A percentile compares a stretch with the other conserved stretches of the same genome.
Conservation (phyloP, 2,329 filamentous ascomycete genomes). For the Rhytidhysteron rufulum region DNA sequence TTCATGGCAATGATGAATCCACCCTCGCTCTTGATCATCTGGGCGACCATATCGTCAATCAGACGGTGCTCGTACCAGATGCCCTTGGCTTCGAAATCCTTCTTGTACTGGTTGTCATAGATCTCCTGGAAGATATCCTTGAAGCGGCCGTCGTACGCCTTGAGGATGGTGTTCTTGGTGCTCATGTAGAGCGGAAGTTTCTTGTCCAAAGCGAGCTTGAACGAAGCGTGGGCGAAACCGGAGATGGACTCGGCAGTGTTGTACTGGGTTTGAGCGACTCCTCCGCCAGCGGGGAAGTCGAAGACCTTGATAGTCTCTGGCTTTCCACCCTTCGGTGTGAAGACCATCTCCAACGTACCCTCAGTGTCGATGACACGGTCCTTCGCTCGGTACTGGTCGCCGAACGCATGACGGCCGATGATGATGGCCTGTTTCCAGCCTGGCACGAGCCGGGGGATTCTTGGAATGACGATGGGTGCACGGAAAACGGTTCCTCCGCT, state of each 20-base stretch:
- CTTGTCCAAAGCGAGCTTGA: conserved; percentile 91
- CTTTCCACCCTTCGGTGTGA: conserved; percentile 76
- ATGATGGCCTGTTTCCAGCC: conserved; percentile 99
- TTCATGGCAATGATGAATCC: conserved; percentile 98
- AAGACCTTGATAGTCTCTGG: conserved; percentile 85
- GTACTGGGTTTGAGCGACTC: conserved; percentile 93
- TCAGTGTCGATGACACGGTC: conserved; percentile 78
- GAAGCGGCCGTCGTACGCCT: conserved; percentile 97
- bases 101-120: conserved; percentile 83
- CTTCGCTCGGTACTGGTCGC: conserved; percentile 97
- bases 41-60: conserved; percentile 99
- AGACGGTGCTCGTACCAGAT: conserved; percentile 99
- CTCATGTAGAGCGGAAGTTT: conserved; percentile 96
- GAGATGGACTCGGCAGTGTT: conserved; percentile 95
- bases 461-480: conserved; percentile 94
- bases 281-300: conserved; percentile 81
- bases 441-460: conserved; percentile 87
- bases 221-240: conserved; percentile 92
- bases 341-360: conserved; percentile 92
- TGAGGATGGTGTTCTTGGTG: conserved; percentile 99
- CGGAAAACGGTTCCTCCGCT: conserved; percentile 95
- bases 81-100: conserved; percentile 80
- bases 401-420: conserved; percentile 96
- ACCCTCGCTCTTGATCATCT: conserved; percentile 99
- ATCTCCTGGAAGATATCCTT: conserved; percentile 99